Conservation (phyloP, 768 basidiomycete genomes). For the Boletus rubescentipes region DNA sequence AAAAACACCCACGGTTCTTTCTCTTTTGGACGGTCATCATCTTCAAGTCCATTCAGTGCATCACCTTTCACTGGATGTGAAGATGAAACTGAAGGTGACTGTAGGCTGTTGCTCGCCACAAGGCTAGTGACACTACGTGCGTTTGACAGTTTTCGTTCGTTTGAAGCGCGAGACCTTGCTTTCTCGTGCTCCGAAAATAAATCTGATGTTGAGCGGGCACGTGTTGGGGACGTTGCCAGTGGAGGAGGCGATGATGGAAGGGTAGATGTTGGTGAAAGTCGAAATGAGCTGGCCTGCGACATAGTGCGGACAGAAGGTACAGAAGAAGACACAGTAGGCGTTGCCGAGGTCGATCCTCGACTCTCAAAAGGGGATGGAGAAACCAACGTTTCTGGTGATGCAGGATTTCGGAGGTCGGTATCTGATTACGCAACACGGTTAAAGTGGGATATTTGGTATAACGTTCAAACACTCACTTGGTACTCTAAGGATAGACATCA, state of each 20-base stretch:
- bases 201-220: constrained; percentile 57
- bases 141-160: constrained; percentile 32
- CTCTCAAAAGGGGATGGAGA: constrained; percentile 57
- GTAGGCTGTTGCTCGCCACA: constrained; percentile 18
- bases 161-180: constrained; percentile 26
- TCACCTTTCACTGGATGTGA: constrained; percentile 15
- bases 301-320: constrained; percentile 33
- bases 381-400: constrained; percentile 60
- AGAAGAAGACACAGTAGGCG: constrained; percentile 50
- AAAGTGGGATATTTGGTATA: constrained; percentile 1
- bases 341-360: constrained; percentile 45
- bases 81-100: constrained; percentile 15
- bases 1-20: constrained; percentile 51
- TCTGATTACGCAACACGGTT: constrained; percentile 30
- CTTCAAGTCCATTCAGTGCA: constrained; percentile 19
- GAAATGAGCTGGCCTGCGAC: constrained; percentile 30
- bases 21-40: constrained; percentile 34
- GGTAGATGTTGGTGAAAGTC: constrained; percentile 34
- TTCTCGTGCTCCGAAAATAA: constrained; percentile 44
- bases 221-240: constrained; percentile 47
- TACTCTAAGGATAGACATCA: constrained; percentile 60
- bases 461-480: constrained; percentile 28
- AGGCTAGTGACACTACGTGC: constrained; percentile 30
- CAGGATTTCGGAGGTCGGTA: constrained; percentile 62
- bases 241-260: constrained; percentile 39